Evolutionary conservation across 1,284 basidiomycete species (phyloP).

Genomic region (Heterobasidion irregulare): DNA sequence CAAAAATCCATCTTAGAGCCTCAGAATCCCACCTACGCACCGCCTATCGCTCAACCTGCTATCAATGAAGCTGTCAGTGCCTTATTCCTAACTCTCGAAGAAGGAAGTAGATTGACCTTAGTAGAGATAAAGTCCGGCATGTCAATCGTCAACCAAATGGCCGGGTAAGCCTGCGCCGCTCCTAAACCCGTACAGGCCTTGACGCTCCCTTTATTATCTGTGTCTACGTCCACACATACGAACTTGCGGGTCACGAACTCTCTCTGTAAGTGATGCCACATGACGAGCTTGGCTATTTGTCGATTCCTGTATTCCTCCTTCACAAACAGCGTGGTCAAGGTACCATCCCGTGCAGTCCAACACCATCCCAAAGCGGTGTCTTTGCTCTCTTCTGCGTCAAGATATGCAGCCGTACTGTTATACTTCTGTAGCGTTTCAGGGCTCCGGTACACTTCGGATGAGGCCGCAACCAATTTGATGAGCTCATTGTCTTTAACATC

Average conservation of each 20-base stretch:
- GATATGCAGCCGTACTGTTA: slow-evolving; percentile 7
- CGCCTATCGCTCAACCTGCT: too few species aligned
- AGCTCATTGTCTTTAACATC: not conserved
- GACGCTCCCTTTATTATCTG: slow-evolving; percentile 1
- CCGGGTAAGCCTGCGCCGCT: slow-evolving; percentile 1
- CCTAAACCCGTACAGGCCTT: slow-evolving; percentile 3
- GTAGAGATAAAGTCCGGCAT: not conserved
- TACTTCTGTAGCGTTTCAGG: not conserved
- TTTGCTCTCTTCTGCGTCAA: not conserved
- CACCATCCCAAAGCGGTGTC: slow-evolving; percentile 5
- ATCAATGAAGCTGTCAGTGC: too few species aligned
- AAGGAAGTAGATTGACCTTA: too few species aligned
- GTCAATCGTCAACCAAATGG: slow-evolving; percentile 1
- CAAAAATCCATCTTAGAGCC: too few species aligned
- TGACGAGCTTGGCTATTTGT: slow-evolving; percentile 4
- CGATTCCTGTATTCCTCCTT: slow-evolving; percentile 1
- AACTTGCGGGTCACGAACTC: slow-evolving; percentile 1
- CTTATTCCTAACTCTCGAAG: too few species aligned
- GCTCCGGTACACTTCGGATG: not conserved
- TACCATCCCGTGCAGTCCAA: slow-evolving; percentile 5
- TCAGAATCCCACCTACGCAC: too few species aligned
- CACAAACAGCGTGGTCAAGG: slow-evolving; percentile 7
- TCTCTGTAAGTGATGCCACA: slow-evolving; percentile 4
- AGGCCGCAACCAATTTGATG: slow-evolving; percentile 4
- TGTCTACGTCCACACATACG: slow-evolving; percentile 1